Conservation (phyloP, 2,329 filamentous ascomycete genomes). For the Metarhizium robertsii region DNA sequence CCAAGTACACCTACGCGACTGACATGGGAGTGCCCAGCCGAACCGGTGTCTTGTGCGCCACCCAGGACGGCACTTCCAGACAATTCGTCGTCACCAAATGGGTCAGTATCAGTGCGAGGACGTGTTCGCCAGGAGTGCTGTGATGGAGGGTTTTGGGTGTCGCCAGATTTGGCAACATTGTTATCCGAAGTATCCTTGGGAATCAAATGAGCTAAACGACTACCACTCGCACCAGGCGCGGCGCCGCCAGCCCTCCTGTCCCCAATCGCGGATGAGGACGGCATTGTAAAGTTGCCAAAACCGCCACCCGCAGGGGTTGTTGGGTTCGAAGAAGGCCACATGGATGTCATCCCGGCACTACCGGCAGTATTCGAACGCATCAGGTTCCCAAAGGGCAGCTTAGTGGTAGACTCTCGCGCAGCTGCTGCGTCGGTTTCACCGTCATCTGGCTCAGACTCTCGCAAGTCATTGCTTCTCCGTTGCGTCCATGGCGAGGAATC, state of each 20-base stretch:
- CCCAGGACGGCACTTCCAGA: constrained; percentile 65
- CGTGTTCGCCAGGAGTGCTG: constrained; percentile 47
- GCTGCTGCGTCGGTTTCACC: constrained; percentile 26
- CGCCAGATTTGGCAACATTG: constrained; percentile 39
- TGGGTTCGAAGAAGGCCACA: constrained; percentile 39
- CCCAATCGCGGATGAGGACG: constrained; percentile 42
- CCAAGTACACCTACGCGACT: constrained; percentile 36
- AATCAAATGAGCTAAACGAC: constrained; percentile 77
- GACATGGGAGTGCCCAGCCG: constrained; percentile 14
- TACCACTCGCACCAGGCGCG: constrained; percentile 63
- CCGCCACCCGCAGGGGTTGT: constrained; percentile 60
- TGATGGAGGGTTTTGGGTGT: constrained; percentile 32
- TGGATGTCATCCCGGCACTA: constrained; percentile 34
- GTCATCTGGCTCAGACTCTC: constrained; percentile 46
- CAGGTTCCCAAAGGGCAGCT: constrained; percentile 34
- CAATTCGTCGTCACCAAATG: constrained; percentile 58
- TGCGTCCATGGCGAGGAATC: constrained; percentile 51
- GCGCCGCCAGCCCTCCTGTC: constrained; percentile 69
- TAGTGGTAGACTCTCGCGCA: constrained; percentile 21
- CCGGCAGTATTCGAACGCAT: constrained; percentile 46
- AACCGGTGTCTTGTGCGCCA: constrained; percentile 62
- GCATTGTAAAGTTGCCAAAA: constrained; percentile 83
- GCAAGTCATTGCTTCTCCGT: constrained; percentile 43
- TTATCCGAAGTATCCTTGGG: constrained; percentile 68
- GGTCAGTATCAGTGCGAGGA: constrained; percentile 64